Percentiles rank a stretch among this genome's conserved stretches.
Conservation (phyloP, 805 yeast species). For the Teunomyces cretensis region DNA sequence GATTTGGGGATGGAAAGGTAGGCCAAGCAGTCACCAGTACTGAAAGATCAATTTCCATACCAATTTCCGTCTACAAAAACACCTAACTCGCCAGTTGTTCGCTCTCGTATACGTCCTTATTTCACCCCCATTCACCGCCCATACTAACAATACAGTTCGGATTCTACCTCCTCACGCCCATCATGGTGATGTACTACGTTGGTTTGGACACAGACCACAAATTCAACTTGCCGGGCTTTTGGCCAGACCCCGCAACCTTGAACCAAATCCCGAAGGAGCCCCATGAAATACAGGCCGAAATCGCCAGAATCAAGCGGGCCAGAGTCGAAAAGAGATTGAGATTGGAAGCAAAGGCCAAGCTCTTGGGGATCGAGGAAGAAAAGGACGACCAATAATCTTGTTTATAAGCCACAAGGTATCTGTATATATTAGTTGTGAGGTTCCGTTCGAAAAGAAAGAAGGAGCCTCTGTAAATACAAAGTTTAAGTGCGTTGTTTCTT, state of each 20-base stretch:
- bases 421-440: slow-evolving; percentile 4
- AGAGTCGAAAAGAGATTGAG: slow-evolving; percentile 69
- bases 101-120: too few relatives aligned
- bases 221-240: slow-evolving; percentile 88
- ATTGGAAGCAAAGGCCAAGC: slow-evolving; percentile 68
- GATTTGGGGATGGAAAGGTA: too few relatives aligned
- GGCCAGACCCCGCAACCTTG: slow-evolving; percentile 94
- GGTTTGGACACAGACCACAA: slow-evolving; percentile 89
- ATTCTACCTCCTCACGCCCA: slow-evolving; percentile 81
- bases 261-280: slow-evolving; percentile 93
- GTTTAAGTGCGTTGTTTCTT: slow-evolving; percentile 1
- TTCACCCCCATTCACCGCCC: not conserved
- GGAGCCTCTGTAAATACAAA: not conserved
- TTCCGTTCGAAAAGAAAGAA: not conserved
- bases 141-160: slow-evolving; percentile 53
- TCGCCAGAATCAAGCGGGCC: slow-evolving; percentile 81
- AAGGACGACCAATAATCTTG: slow-evolving; percentile 15
- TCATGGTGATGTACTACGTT: slow-evolving; percentile 88
- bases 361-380: slow-evolving; percentile 60
- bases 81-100: too few relatives aligned
- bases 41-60: too few relatives aligned
- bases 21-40: too few relatives aligned
- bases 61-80: too few relatives aligned
- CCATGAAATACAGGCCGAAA: slow-evolving; percentile 85
- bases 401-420: not conserved